A percentile compares a stretch with the other conserved stretches of the same genome.
phyloP scores from a whole-genome alignment of 139 green algal species.

The Diplosphaera chodatii region DNA sequence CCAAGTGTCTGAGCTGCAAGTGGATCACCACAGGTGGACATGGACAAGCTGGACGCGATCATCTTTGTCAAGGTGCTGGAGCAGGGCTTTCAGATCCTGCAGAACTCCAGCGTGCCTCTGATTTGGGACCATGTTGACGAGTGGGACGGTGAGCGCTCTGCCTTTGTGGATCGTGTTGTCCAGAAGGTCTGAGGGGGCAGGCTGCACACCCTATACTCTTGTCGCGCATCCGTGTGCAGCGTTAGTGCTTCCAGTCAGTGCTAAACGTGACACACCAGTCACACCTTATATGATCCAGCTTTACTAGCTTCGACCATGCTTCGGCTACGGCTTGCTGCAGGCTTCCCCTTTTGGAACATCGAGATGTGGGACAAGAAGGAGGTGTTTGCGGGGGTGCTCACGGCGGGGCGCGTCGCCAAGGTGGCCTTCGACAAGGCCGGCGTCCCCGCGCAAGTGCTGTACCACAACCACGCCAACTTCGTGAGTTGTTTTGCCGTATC shows the following conservation, averaged over 20 bases:
- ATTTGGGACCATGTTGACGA: not conserved
- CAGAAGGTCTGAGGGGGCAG: too few species aligned
- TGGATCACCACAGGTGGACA: too few species aligned
- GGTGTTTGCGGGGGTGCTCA: not conserved
- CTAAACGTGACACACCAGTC: too few species aligned
- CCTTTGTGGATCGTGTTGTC: too few species aligned
- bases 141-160: not conserved
- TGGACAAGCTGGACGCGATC: not conserved
- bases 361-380: not conserved
- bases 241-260: too few species aligned
- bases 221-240: too few species aligned
- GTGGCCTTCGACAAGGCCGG: not conserved
- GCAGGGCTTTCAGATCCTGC: not conserved
- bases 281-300: too few species aligned
- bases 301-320: too few species aligned
- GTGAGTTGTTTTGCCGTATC: too few species aligned
- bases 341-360: not conserved
- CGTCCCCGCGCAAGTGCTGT: not conserved
- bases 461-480: not conserved
- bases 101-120: not conserved
- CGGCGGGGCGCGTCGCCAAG: not conserved
- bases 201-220: too few species aligned
- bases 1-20: too few species aligned
- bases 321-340: too few species aligned
- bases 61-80: not conserved